A percentile compares a stretch with the other conserved stretches of the same genome.
phyloP scores from a whole-genome alignment of 331 rosid species.

The Phaseolus coccineus region DNA sequence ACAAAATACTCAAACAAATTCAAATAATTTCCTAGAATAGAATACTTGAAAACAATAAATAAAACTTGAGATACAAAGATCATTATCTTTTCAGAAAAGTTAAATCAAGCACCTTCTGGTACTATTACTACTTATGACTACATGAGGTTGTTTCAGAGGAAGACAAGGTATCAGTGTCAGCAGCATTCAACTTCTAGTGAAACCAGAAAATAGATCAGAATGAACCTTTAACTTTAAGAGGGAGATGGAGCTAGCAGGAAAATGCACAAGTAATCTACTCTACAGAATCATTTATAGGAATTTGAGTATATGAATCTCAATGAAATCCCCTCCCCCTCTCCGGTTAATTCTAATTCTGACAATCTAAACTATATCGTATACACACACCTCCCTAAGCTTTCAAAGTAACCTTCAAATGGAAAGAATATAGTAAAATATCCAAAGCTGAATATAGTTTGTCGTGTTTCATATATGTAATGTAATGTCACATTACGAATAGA shows the following conservation, averaged over 20 bases:
- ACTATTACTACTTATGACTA: neutral
- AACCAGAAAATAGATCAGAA: constrained; percentile 18
- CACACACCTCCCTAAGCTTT: neutral
- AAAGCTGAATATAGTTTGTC: constrained; percentile 6
- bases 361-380: neutral
- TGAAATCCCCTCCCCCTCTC: neutral
- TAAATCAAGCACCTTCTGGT: neutral
- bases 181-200: constrained; percentile 6
- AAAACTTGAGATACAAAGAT: neutral
- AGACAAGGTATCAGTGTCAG: neutral
- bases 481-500: constrained; percentile 16
- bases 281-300: constrained; percentile 10
- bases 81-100: constrained; percentile 7
- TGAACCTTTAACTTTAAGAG: neutral
- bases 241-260: neutral
- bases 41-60: constrained; percentile 9
- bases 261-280: constrained; percentile 16
- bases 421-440: constrained; percentile 11
- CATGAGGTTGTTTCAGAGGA: neutral
- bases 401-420: constrained; percentile 11
- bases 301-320: neutral
- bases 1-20: neutral
- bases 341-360: neutral
- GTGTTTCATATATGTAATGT: constrained; percentile 3
- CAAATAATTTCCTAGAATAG: neutral